Percentiles rank a stretch among this genome's conserved stretches.
Conservation (phyloP, 306 rosid genomes). For the Ormosia emarginata region DNA sequence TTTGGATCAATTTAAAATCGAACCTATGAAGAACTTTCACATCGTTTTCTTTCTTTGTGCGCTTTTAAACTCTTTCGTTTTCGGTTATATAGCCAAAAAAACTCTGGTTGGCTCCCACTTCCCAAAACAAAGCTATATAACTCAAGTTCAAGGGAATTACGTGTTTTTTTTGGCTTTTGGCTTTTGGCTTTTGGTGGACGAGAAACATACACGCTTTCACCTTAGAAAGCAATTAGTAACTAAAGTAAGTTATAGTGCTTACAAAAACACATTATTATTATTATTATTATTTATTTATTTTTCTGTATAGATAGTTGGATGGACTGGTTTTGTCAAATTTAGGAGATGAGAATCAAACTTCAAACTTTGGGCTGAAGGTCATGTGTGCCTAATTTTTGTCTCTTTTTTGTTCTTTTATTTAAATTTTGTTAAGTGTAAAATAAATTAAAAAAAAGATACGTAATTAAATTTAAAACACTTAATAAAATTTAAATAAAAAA, state of each 20-base stretch:
- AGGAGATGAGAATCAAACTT: too few relatives aligned
- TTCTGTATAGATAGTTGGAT: too few relatives aligned
- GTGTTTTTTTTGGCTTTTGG: not conserved
- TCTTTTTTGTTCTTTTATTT: too few relatives aligned
- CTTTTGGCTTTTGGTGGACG: conserved; percentile 14
- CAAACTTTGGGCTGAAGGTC: too few relatives aligned
- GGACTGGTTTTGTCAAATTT: too few relatives aligned
- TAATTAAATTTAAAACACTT: too few relatives aligned
- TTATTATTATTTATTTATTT: too few relatives aligned
- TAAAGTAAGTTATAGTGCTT: not conserved
- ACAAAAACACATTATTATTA: not conserved
- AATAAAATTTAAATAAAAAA: too few relatives aligned
- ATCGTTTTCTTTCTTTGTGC: not conserved
- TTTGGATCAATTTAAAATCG: not conserved
- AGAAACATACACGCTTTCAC: conserved; percentile 3
- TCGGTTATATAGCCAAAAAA: not conserved
- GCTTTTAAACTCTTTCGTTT: not conserved
- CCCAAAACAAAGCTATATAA: not conserved
- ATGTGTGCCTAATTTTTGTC: too few relatives aligned
- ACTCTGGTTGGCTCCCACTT: not conserved
- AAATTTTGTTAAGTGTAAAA: too few relatives aligned
- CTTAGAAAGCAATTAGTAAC: not conserved
- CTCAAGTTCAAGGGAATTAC: not conserved
- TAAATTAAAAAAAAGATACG: too few relatives aligned
- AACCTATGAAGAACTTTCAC: not conserved